Percentiles rank a stretch among this genome's conserved stretches.
These are phyloP conservation scores for Wickerhamiella cacticola DNA, from an alignment of 805 yeast genomes.

Conservation along the genomic window DNA sequence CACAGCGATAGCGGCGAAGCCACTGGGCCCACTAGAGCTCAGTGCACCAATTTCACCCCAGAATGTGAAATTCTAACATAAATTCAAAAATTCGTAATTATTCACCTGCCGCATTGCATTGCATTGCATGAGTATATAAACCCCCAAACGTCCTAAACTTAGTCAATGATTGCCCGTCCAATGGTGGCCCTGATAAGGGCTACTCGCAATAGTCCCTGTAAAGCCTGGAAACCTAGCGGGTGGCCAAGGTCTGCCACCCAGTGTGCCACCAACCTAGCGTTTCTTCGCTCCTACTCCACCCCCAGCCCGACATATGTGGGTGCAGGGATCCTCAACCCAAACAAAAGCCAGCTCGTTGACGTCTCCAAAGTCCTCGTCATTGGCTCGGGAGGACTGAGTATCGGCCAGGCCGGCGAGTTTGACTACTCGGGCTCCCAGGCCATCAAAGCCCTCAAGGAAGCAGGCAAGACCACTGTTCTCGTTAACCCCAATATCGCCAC, in stretches of 20 bases:
- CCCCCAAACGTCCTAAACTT: not conserved
- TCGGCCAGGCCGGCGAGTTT: constrained; percentile 98
- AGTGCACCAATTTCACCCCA: too few relatives aligned
- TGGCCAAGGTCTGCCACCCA: constrained; percentile 9
- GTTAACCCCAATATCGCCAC: constrained; percentile 96
- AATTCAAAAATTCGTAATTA: too few relatives aligned
- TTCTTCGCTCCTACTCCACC: not conserved
- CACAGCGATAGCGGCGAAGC: too few relatives aligned
- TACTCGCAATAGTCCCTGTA: constrained; percentile 20
- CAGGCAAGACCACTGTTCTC: constrained; percentile 69
- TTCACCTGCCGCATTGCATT: constrained; percentile 1
- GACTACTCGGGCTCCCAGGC: constrained; percentile 96
- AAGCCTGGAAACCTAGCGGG: constrained; percentile 11
- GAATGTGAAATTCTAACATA: too few relatives aligned
- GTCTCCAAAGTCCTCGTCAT: constrained; percentile 79
- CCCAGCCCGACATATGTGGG: constrained; percentile 26
- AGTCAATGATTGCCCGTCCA: constrained; percentile 15
- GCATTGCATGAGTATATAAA: constrained; percentile 5
- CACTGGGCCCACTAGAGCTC: too few relatives aligned
- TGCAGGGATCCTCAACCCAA: constrained; percentile 30
- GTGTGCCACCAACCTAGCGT: not conserved
- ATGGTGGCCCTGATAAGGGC: constrained; percentile 19
- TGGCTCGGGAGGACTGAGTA: constrained; percentile 95
- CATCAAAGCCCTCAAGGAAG: constrained; percentile 86
- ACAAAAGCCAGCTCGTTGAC: constrained; percentile 45